Evolutionary conservation across 495 filamentous ascomycete genomes (phyloP), one percentile per base, ranked within the genome.

Genomic region (Penicillium robsamsonii): DNA sequence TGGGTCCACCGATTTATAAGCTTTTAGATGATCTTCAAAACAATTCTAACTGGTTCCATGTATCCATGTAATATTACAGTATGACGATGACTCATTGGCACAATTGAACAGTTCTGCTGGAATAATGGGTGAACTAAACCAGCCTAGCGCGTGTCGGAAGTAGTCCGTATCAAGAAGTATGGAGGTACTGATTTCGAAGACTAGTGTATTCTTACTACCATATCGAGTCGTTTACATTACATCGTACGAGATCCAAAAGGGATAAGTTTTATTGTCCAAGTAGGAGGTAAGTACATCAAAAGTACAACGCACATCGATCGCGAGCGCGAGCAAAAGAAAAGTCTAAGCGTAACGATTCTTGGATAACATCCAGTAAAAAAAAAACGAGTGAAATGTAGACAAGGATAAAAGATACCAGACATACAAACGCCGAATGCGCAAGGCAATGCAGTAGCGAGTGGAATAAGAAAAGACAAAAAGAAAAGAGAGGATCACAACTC

Each of bases 361-460:
- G 20, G 15, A 29, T 13, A 46, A 13, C 43, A 27, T 46, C 20
- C 43, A 46, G 12, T 17, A 13, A 15, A 24, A 44, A 15, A 24
- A 44, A 38, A 38, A 2, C 35, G 42, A 44, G 42, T 44, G 15
- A 18, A 18, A 46, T 30, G 15, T 12, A 27, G 25, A 17, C 22
- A 29, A 6, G 7, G 15, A 30, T 8, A 48, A 18, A 10, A 47
- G 41, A 49, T 3, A 51, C 25, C 9, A 33, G 18, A 18, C 50
- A 46, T 30, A 55, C 30, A 51, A 62, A 63, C 53, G 53, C 60
- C 60, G n/a, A 53, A 15, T 53, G 48, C 60, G 35, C 25, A 17
- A 33, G 20, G 35, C n/a, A 46, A 63, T 59, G 57, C 57, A 55
- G 31, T 41, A 63, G 50, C 35, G 60, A 63, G 38, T 59, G 60